Conservation (phyloP, 345 rosid species). For the Excoecaria cochinchinensis region DNA sequence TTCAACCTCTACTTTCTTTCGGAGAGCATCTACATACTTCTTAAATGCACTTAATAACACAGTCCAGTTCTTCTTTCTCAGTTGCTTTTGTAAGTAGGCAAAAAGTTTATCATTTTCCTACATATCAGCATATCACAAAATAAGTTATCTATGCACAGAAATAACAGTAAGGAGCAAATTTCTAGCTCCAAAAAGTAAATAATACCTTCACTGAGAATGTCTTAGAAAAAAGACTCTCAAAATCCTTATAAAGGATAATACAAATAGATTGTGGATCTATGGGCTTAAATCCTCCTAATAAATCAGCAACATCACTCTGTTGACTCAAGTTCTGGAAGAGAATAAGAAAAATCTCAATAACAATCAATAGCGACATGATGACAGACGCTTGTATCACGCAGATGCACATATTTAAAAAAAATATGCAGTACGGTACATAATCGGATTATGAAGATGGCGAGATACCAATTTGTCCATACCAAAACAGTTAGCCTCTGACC, state of each 20-base stretch:
- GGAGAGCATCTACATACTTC: conserved; percentile 37
- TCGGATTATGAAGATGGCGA: too few species aligned
- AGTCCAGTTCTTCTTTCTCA: conserved; percentile 60
- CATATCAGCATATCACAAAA: conserved; percentile 26
- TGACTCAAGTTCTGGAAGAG: conserved; percentile 86
- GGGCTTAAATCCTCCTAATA: conserved; percentile 97
- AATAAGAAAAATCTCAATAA: conserved; percentile 10
- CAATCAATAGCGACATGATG: not conserved
- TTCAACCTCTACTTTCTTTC: conserved; percentile 23
- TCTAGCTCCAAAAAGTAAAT: not conserved
- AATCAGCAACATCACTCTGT: conserved; percentile 92
- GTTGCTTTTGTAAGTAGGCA: conserved; percentile 41
- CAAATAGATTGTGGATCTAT: conserved; percentile 66
- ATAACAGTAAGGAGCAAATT: not conserved
- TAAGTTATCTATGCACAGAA: conserved; percentile 22
- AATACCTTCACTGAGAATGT: conserved; percentile 52
- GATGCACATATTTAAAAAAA: not conserved
- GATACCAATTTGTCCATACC: conserved; percentile 40
- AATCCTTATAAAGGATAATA: conserved; percentile 68
- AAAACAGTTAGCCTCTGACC: conserved; percentile 87
- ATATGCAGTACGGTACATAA: not conserved
- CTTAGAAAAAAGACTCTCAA: conserved; percentile 54
- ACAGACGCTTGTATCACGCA: not conserved
- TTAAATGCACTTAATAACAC: conserved; percentile 46
- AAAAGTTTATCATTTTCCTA: conserved; percentile 50